Evolutionary conservation across 148 eudicot species (phyloP), one percentile per base, ranked within the genome.

Genomic region (Camellia granthamiana): DNA sequence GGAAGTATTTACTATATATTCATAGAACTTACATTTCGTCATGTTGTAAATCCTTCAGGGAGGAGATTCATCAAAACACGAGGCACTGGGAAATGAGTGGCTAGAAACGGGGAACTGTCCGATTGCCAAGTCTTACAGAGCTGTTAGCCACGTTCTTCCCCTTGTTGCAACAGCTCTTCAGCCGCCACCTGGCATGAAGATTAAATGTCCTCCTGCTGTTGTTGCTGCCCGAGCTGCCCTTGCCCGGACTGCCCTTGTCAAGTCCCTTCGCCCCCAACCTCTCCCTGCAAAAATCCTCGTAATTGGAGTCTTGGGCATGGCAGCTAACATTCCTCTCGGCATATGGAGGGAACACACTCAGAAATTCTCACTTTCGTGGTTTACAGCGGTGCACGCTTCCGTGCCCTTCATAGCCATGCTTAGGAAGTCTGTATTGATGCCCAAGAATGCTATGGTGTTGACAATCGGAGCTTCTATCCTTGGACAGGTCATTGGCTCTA

Each of bases 401-500:
- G 92, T 92, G 14, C 98, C 96, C 10, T 93, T 93, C 81, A 84
- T 92, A 80, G 98, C 92, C 59, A 92, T 93, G 98, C 91, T 93
- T 60, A 89, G 97, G 85, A 94, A 94, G 66, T 88, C 92, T 0
- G 89, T 93, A 56, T 76, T 89, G 70, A 93, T 93, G 96, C 98
- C 98, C 52, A 92, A 90, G 81, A 79, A 88, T 7, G 96, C 96
- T n/a, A 90, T 92, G 92, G 96, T 92, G 3, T 64, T 92, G 7
- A 93, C 98, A 41, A 90, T 93, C 75, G 94, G 85, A 4, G 98
- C 96, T 14, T 92, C 98, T 0, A 83, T 93, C 52, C 77, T 93
- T 12, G 98, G 98, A 13, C 98, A 93, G 81, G 85, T 88, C 6
- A 89, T 93, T 75, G 98, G 98, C 41, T 92, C 98, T 5, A 84